Evolutionary conservation across 805 yeast species (phyloP), one percentile per base, ranked within the genome.

Genomic region (Sugiyamaella americana): DNA sequence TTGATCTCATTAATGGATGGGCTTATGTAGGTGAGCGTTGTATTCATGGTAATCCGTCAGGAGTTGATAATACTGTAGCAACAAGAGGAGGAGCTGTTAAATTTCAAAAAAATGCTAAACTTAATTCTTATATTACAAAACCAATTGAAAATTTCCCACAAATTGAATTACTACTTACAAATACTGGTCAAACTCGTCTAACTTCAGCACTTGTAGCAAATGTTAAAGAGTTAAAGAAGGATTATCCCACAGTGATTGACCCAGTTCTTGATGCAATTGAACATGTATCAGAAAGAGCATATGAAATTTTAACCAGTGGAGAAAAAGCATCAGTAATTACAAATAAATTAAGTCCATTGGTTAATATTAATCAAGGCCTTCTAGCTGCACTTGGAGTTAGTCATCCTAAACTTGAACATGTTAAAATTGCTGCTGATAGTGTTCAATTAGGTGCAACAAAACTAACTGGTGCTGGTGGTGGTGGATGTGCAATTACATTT

Each of bases 391-490:
- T 93, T 13, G 96, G 96, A 2, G 98, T 93, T 6, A 82, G 94
- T 20, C 98, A 93, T 63, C 95, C 97, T 5, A 73, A 83, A n/a
- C 70, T 93, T 49, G 98, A 93, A 61, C 70, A 72, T 43, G 78
- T 91, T 23, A 82, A 80, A 58, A 66, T 76, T 18, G 68, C 78
- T n/a, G 75, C 87, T 20, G 89, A 84, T 58, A 73, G 72, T 43
- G 57, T 78, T 47, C 61, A 69, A 3, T 64, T 93, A 16, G 98
- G 98, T 5, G 80, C 84, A 48, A 91, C 98, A 0, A 93, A 93
- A 63, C 74, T 93, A 46, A 93, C 98, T 0, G 98, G 98, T 37
- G 98, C 98, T 0, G 98, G 98, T 30, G 98, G 98, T 18, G 98
- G 98, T 43, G 98, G 98, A 1, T 93, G 98, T 70, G 95, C 98